Base-by-base conservation (phyloP, 192 early-diverging fungal genomes). In the Coemansia guatemalensis region DNA sequence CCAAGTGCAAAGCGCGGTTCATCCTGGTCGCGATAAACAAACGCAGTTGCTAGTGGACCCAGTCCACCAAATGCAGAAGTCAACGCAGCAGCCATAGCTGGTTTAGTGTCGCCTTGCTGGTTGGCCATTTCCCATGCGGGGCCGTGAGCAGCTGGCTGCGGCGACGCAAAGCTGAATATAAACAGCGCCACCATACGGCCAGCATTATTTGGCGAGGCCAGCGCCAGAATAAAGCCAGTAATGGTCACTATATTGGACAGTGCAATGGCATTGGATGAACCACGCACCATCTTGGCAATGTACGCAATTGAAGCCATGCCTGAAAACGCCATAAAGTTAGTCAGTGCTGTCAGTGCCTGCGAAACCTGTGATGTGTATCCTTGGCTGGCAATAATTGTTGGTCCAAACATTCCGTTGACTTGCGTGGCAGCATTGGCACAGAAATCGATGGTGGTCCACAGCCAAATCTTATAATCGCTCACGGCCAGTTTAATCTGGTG, bases 321-420 rank as follows among this genome's bases (percentile, higher is more conserved):
- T 8, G 48, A 48, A 35, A 75, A 73, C 5, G 69, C 65, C 73
- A 81, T 73, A 57, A 81, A 69, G 35, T 81, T 81, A 8, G 78
- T 75, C 35, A 75, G 54, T 2, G 78, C 69, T 12, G 69, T 73
- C 48, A 75, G 30, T 8, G 67, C 63, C 27, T 75, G 69, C 0
- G 69, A 73, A 0, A 64, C 62, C n/a, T 56, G 62, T 50, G 70
- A 53, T 35, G 78, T 63, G 53, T 64, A 81, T 5, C 73, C 78
- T 25, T 73, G 72, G 56, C 69, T 71, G 52, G 65, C 70, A 33
- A 81, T 74, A 30, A 81, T 65, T 0, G 73, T 69, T 3, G 78
- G 78, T 2, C 78, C 78, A 49, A 81, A 81, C 66, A 81, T 65
- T n/a, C 69, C 78, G 51, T 75, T 75, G 41, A 75, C 78, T 39